phyloP scores from a whole-genome alignment of 2,329 filamentous ascomycete species.

The Talaromyces sp. region DNA sequence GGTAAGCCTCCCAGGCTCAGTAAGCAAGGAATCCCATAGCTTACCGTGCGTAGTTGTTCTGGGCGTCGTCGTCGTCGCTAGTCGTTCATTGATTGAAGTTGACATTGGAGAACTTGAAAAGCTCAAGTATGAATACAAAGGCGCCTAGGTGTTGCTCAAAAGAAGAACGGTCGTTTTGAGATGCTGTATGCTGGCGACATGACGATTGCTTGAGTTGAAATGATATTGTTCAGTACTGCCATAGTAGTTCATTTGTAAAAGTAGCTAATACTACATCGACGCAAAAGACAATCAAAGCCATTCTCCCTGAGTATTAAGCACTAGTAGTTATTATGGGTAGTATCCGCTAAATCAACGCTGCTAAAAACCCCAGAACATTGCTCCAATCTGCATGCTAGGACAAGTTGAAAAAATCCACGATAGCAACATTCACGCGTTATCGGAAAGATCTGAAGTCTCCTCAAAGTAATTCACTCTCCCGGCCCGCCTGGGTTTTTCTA shows the following conservation, averaged over 20 bases:
- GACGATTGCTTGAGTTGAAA: neutral
- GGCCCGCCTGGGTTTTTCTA: slow-evolving; percentile 7
- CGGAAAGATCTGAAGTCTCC: slow-evolving; percentile 8
- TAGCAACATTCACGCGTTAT: slow-evolving; percentile 3
- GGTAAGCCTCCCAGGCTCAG: slow-evolving; percentile 23
- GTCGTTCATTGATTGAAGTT: slow-evolving; percentile 33
- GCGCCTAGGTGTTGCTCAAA: slow-evolving; percentile 23
- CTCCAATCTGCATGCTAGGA: neutral
- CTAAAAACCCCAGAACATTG: neutral
- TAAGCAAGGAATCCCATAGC: neutral
- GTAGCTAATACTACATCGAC: neutral
- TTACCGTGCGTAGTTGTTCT: slow-evolving; percentile 27
- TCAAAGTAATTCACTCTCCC: slow-evolving; percentile 13
- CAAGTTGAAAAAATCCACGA: neutral
- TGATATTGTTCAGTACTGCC: neutral
- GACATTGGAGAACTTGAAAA: slow-evolving; percentile 33
- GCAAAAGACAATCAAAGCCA: neutral
- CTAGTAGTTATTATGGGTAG: neutral
- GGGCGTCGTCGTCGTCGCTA: slow-evolving; percentile 26
- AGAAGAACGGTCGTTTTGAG: neutral
- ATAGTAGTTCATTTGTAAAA: neutral
- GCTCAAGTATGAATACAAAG: slow-evolving; percentile 40
- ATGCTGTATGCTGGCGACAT: neutral
- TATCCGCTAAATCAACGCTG: neutral
- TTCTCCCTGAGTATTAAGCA: neutral